Conservation (phyloP, 108 stramenopile genomes). For the Nannochloropsis salina region DNA sequence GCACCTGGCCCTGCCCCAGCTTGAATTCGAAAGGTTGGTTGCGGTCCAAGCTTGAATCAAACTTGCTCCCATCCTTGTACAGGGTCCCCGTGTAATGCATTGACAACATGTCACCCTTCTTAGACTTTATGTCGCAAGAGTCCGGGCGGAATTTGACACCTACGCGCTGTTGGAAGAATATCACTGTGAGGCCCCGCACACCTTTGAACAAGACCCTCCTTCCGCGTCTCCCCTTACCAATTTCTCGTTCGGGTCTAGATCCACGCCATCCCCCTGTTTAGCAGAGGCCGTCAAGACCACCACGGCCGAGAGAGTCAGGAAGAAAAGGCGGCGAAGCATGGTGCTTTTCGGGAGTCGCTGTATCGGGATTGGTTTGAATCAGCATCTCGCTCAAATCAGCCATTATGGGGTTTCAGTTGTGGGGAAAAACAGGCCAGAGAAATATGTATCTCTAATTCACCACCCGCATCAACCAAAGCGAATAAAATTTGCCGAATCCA, state of each 20-base stretch:
- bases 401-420: no score
- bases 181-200: not conserved
- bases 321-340: not conserved
- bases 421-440: no score
- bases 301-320: not conserved
- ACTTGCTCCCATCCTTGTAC: slow-evolving; percentile 66
- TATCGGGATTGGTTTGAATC: no score
- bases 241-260: not conserved
- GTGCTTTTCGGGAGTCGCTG: not conserved
- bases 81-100: slow-evolving; percentile 81
- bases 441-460: no score
- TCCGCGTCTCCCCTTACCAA: not conserved
- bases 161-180: not conserved
- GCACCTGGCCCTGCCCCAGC: slow-evolving; percentile 22
- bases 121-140: slow-evolving; percentile 11
- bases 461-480: no score
- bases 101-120: slow-evolving; percentile 62
- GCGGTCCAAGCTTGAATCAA: slow-evolving; percentile 47
- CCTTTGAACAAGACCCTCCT: not conserved
- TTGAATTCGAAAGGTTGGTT: slow-evolving; percentile 41
- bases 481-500: no score
- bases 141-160: slow-evolving; percentile 18
- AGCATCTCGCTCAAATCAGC: no score
- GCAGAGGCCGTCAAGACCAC: slow-evolving; percentile 11
- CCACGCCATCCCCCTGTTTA: not conserved